A percentile compares a stretch with the other conserved stretches of the same genome.
phyloP scores from a whole-genome alignment of 116 monocot genomes.

The Zostera marina region DNA sequence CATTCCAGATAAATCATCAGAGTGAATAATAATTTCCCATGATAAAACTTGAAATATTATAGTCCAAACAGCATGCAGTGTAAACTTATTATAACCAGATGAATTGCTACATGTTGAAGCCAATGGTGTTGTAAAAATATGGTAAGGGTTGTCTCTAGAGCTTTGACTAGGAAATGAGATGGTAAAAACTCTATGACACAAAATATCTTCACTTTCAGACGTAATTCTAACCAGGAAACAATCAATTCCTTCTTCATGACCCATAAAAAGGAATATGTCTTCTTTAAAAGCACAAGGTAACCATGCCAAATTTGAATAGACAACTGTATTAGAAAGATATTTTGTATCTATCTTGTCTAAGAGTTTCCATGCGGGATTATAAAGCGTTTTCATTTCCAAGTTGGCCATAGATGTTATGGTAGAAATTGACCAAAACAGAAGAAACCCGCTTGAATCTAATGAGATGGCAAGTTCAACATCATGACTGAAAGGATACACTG shows the following conservation, averaged over 20 bases:
- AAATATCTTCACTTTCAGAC: constrained; percentile 16
- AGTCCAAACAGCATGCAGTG: constrained; percentile 47
- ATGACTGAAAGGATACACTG: constrained; percentile 40
- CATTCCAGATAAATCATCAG: constrained; percentile 20
- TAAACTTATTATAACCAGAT: constrained; percentile 34
- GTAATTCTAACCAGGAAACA: constrained; percentile 43
- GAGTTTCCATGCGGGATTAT: constrained; percentile 39
- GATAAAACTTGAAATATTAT: constrained; percentile 47
- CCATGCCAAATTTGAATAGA: constrained; percentile 61
- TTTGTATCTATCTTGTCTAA: constrained; percentile 31
- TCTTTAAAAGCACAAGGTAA: constrained; percentile 43
- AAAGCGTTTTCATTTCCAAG: constrained; percentile 18
- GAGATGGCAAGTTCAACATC: constrained; percentile 59
- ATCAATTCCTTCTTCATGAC: constrained; percentile 57
- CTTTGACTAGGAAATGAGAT: constrained; percentile 33
- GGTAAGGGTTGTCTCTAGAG: constrained; percentile 26
- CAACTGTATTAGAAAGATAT: constrained; percentile 14
- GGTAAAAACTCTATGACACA: constrained; percentile 39
- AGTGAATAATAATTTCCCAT: constrained; percentile 62
- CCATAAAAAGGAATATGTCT: constrained; percentile 59
- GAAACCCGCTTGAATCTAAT: constrained; percentile 58
- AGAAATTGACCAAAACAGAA: constrained; percentile 83
- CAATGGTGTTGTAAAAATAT: constrained; percentile 36
- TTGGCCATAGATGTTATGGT: constrained; percentile 19
- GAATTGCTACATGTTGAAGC: constrained; percentile 21